phyloP scores from a whole-genome alignment of 768 basidiomycete species.

The Mycena chlorophos region DNA sequence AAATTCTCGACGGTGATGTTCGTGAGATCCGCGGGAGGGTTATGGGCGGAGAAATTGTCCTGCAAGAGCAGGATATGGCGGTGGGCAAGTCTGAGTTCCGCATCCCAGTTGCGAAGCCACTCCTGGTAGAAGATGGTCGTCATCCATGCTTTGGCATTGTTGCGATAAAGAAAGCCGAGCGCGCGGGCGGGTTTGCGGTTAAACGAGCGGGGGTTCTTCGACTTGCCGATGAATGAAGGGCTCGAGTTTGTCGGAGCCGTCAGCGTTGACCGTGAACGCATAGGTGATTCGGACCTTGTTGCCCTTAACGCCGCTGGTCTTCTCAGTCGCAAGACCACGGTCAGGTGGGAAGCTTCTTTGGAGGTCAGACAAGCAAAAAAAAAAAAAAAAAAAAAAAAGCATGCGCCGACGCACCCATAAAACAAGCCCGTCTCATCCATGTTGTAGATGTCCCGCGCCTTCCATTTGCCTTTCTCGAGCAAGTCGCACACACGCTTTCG shows the following conservation, averaged over 20 bases:
- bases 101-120: slow-evolving; percentile 28
- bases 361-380: background rate
- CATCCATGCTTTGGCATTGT: slow-evolving; percentile 44
- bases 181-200: slow-evolving; percentile 29
- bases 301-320: slow-evolving; percentile 8
- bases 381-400: too few relatives aligned
- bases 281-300: slow-evolving; percentile 18
- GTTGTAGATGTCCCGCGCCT: slow-evolving; percentile 34
- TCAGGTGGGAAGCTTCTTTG: slow-evolving; percentile 12
- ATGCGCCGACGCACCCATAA: slow-evolving; percentile 27
- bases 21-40: slow-evolving; percentile 11
- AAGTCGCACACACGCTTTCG: slow-evolving; percentile 25
- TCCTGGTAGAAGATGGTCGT: slow-evolving; percentile 33
- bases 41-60: slow-evolving; percentile 22
- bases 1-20: slow-evolving; percentile 19
- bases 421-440: slow-evolving; percentile 36
- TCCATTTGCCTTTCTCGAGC: slow-evolving; percentile 28
- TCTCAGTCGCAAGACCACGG: slow-evolving; percentile 6
- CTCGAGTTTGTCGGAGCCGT: slow-evolving; percentile 32
- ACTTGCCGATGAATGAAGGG: slow-evolving; percentile 36
- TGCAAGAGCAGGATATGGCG: slow-evolving; percentile 21
- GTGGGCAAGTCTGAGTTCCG: slow-evolving; percentile 1
- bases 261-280: slow-evolving; percentile 35
- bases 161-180: slow-evolving; percentile 36
- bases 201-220: slow-evolving; percentile 30